Conservation (phyloP, 1,284 basidiomycete genomes). For the Apiotrichum siamense region DNA sequence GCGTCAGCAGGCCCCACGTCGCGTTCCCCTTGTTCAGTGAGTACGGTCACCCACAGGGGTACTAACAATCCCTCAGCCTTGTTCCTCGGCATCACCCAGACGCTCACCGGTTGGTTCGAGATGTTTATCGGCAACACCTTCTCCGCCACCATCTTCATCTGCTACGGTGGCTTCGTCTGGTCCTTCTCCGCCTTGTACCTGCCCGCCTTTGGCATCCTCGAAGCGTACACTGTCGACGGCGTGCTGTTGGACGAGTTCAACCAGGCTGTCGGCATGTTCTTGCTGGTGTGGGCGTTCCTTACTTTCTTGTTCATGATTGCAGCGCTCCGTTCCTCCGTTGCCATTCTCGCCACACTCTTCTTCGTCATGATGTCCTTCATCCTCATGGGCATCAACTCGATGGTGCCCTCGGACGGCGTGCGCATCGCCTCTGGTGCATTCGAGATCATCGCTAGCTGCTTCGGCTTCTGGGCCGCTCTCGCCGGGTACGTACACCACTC, state of each 20-base stretch:
- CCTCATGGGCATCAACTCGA: constrained; percentile 3
- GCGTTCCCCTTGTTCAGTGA: constrained; percentile 11
- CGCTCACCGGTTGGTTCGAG: constrained; percentile 18
- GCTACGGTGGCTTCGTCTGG: constrained; percentile 16
- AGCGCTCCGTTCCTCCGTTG: constrained; percentile 18
- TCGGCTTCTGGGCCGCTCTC: constrained; percentile 17
- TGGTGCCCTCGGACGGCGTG: not conserved
- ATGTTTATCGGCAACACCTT: constrained; percentile 23
- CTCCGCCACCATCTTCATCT: constrained; percentile 17
- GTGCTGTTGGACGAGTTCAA: constrained; percentile 17
- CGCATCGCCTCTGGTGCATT: constrained; percentile 7
- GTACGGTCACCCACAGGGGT: not conserved
- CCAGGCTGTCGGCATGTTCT: constrained; percentile 11
- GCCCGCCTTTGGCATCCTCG: constrained; percentile 5
- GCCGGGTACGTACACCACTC: constrained; percentile 1
- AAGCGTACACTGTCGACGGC: constrained; percentile 9
- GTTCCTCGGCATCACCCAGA: constrained; percentile 18
- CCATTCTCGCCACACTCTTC: constrained; percentile 14
- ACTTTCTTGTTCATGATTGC: constrained; percentile 14
- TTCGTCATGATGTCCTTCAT: constrained; percentile 7
- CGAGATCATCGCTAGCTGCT: constrained; percentile 7
- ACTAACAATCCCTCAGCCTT: constrained; percentile 3
- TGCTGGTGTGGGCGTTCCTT: constrained; percentile 14
- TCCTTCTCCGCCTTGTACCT: constrained; percentile 13
- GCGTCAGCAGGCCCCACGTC: constrained; percentile 6